A percentile compares a stretch with the other conserved stretches of the same genome.
phyloP scores from a whole-genome alignment of 1,139 yeast species.

The Saccharomyces hybrid region DNA sequence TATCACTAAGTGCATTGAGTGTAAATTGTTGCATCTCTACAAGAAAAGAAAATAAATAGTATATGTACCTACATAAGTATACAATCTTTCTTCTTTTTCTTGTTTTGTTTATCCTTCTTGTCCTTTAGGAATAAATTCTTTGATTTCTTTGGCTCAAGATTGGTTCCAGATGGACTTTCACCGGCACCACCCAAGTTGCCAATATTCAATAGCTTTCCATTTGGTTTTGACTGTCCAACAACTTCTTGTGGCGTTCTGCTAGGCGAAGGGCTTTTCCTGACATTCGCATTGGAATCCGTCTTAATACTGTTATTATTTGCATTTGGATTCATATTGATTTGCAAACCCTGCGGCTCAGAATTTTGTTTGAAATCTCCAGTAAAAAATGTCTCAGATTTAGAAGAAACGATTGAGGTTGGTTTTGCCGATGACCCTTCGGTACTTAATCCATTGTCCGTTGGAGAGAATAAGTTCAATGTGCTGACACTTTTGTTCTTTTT shows the following conservation, averaged over 20 bases:
- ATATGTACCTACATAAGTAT: constrained; percentile 31
- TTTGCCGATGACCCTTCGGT: background rate
- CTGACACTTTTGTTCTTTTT: constrained; percentile 9
- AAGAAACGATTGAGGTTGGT: background rate
- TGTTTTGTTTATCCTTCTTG: constrained; percentile 6
- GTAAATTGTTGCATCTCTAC: background rate
- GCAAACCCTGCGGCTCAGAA: background rate
- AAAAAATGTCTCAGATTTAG: background rate
- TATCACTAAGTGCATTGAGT: background rate
- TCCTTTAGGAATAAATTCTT: background rate
- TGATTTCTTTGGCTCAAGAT: constrained; percentile 1
- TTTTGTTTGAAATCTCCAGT: background rate
- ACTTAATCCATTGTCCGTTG: background rate
- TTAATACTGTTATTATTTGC: background rate
- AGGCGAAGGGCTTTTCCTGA: background rate
- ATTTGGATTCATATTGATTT: background rate
- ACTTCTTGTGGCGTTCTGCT: background rate
- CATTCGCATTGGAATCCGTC: background rate
- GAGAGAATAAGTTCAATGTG: constrained; percentile 10
- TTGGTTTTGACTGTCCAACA: background rate
- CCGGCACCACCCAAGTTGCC: background rate
- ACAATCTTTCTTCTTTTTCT: constrained; percentile 33
- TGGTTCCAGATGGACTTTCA: background rate
- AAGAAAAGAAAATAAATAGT: background rate
- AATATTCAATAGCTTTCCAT: background rate